Conservation (phyloP, 108 stramenopile genomes). For the Skeletonema tropicum region DNA sequence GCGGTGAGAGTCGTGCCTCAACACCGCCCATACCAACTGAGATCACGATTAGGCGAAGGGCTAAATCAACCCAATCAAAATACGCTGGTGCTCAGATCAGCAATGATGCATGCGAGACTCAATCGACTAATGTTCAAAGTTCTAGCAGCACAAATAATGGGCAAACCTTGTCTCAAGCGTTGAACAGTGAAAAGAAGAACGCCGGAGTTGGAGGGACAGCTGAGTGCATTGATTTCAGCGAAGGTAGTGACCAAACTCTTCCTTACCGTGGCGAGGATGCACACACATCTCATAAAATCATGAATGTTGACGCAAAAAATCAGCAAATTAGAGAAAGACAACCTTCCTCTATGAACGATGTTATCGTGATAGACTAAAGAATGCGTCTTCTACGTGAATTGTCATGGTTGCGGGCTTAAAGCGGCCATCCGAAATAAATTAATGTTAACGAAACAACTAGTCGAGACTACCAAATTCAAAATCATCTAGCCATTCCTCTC, state of each 20-base stretch:
- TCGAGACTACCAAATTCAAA: constrained; percentile 43
- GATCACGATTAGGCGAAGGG: neutral
- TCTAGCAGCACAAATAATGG: neutral
- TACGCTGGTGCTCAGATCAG: neutral
- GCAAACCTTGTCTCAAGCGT: neutral
- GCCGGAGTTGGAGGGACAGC: neutral
- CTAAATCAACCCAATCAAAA: neutral
- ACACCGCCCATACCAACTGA: neutral
- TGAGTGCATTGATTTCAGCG: neutral
- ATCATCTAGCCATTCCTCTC: constrained; percentile 83
- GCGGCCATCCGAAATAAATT: neutral
- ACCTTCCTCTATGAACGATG: neutral
- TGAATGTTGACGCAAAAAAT: neutral
- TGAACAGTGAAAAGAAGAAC: neutral
- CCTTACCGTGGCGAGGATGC: neutral
- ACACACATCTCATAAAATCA: neutral
- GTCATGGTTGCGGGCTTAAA: neutral
- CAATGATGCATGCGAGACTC: neutral
- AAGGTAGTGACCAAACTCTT: neutral
- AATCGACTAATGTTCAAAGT: neutral
- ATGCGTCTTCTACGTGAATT: neutral
- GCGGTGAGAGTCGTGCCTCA: neutral
- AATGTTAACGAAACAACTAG: neutral
- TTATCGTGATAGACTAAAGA: neutral
- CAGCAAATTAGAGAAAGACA: neutral